These are phyloP conservation scores for Fusarium metavorans DNA, from an alignment of 2,329 filamentous ascomycete genomes.

Conservation along the genomic window DNA sequence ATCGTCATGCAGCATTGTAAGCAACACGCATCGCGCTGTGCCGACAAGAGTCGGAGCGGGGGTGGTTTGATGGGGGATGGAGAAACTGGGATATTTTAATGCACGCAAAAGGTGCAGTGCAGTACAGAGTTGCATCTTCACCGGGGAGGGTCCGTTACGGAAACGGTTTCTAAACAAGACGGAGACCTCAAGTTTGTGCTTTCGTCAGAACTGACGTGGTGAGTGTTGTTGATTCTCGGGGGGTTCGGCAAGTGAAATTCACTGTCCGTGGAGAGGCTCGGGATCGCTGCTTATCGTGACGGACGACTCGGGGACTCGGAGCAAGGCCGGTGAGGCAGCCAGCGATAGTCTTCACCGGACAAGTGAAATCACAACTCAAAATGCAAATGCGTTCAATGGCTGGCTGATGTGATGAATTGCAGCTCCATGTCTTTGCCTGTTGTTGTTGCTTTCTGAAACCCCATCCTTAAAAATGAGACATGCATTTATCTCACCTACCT, in stretches of 20 bases:
- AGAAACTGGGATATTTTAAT: background rate
- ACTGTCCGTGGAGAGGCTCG: constrained; percentile 5
- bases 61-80: background rate
- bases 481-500: background rate
- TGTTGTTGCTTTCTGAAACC: background rate
- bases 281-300: background rate
- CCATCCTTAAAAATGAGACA: background rate
- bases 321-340: constrained; percentile 8
- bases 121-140: background rate
- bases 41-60: background rate
- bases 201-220: background rate
- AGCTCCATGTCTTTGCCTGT: background rate
- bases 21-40: background rate
- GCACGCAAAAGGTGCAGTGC: background rate
- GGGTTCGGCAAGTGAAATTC: background rate
- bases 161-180: background rate
- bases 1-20: constrained; percentile 27
- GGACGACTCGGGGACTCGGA: constrained; percentile 25
- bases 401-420: constrained; percentile 10
- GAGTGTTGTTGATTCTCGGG: background rate
- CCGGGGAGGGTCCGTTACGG: background rate
- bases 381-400: background rate
- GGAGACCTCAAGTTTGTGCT: background rate
- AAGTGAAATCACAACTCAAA: background rate
- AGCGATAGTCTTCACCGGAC: background rate